A percentile compares a stretch with the other conserved stretches of the same genome.
phyloP scores from a whole-genome alignment of 2,329 filamentous ascomycete species.

The Diaporthe citriasiana region DNA sequence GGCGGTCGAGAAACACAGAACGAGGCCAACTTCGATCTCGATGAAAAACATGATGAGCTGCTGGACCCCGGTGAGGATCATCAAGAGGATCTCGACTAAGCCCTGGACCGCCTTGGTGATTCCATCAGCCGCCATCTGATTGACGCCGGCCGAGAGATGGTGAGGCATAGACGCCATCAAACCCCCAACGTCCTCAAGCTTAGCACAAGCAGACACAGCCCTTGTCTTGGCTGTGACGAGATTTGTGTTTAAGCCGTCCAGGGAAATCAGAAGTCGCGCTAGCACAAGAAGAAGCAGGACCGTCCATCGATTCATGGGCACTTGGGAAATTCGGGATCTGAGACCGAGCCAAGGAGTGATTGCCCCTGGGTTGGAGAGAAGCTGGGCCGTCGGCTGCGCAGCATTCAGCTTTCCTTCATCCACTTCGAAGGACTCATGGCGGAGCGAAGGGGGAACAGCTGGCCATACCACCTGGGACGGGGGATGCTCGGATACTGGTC shows the following conservation, averaged over 20 bases:
- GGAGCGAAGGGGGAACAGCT: neutral
- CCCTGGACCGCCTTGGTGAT: slow-evolving; percentile 86
- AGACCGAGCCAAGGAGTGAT: slow-evolving; percentile 94
- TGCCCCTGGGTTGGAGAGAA: slow-evolving; percentile 58
- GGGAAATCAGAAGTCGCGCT: slow-evolving; percentile 82
- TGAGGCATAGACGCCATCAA: slow-evolving; percentile 98
- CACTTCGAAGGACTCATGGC: slow-evolving; percentile 50
- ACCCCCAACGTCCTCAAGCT: slow-evolving; percentile 93
- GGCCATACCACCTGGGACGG: slow-evolving; percentile 11
- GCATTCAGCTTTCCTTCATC: slow-evolving; percentile 56
- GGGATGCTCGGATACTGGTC: neutral
- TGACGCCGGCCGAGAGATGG: slow-evolving; percentile 91
- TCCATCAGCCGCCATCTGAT: slow-evolving; percentile 83
- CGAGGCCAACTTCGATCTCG: slow-evolving; percentile 90
- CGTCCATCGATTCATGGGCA: slow-evolving; percentile 99
- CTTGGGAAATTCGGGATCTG: slow-evolving; percentile 89
- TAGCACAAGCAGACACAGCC: slow-evolving; percentile 89
- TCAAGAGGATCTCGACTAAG: slow-evolving; percentile 82
- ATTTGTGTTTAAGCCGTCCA: slow-evolving; percentile 79
- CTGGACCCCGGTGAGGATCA: slow-evolving; percentile 87
- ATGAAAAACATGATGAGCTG: slow-evolving; percentile 92
- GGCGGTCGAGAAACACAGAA: slow-evolving; percentile 89
- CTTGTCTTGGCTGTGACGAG: slow-evolving; percentile 82
- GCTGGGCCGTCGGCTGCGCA: slow-evolving; percentile 64
- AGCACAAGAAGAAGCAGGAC: slow-evolving; percentile 89